These are phyloP conservation scores for Mycena vitilis DNA, from an alignment of 768 basidiomycete genomes.

Conservation along the genomic window DNA sequence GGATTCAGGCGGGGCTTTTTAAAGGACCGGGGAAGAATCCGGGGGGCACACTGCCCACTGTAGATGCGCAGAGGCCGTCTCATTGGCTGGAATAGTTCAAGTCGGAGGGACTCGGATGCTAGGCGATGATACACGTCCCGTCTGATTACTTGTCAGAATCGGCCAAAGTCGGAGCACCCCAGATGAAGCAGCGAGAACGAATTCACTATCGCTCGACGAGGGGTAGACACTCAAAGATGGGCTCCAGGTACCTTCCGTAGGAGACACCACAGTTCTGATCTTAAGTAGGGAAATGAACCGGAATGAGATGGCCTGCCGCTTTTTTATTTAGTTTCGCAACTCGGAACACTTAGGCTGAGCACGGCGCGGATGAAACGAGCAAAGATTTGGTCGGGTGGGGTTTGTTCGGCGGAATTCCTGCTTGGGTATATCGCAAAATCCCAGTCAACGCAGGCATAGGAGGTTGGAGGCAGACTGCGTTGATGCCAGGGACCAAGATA, in stretches of 20 bases:
- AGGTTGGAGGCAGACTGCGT: too few species aligned
- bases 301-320: background rate
- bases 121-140: background rate
- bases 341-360: background rate
- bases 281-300: background rate
- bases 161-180: conserved; percentile 20
- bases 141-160: conserved; percentile 8
- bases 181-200: background rate
- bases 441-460: too few species aligned
- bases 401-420: too few species aligned
- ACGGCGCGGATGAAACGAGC: background rate
- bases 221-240: background rate
- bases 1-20: conserved; percentile 10
- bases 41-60: conserved; percentile 11
- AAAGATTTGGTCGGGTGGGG: background rate
- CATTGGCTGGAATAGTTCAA: conserved; percentile 8
- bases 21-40: background rate
- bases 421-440: too few species aligned
- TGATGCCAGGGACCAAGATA: too few species aligned
- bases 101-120: conserved; percentile 25
- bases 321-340: background rate
- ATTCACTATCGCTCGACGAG: background rate
- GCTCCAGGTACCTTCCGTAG: background rate
- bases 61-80: background rate
- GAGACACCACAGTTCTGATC: background rate